Evolutionary conservation across 2,329 filamentous ascomycete species (phyloP), one percentile per base, ranked within the genome.

Genomic region (Trichoderma atrobrunneum): DNA sequence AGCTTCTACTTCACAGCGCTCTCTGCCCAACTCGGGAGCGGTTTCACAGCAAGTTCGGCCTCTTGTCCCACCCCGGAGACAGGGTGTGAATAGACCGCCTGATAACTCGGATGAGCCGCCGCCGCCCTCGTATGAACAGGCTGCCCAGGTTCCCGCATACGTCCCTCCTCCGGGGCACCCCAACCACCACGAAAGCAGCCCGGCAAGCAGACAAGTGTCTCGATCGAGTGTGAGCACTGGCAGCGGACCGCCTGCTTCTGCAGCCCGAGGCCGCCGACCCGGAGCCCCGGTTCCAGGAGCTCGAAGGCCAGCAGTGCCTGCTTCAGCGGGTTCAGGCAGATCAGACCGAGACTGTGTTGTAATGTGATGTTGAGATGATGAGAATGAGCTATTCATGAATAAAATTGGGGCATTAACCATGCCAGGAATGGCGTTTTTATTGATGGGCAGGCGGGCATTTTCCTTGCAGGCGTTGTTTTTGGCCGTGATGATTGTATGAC

Each of bases 121-220:
- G 56, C 87, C 87, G 51, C 87, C 87, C 1, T 85, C 86, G 12
- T 89, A 89, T 75, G 87, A 89, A 78, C 86, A 89, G 77, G 87
- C 87, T 5, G 84, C 87, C 21, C 84, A 85, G 70, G 82, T 85
- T 66, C 80, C 82, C 10, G 84, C 85, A 3, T 89, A 88, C 73
- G 80, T 84, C 11, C 88, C 87, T 26, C 86, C 87, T 0, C 77
- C 81, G 4, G 87, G 86, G 21, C 85, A 88, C 65, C 86, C 86
- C 0, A 85, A 79, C 54, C 86, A 88, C 74, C 81, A 84, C 10
- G 78, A 78, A 5, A 87, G 84, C 74, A 82, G 77, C 51, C 62
- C 72, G 36, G 66, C 72, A 12, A 67, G 72, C 14, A 43, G 70
- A 30, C 69, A 60, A 30, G 61, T 26, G 3, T 61, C 64, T 3